Percentiles rank a stretch among this genome's conserved stretches.
Evolutionary conservation across 495 filamentous ascomycete genomes (phyloP).

Genomic region (Aspergillus bertholletiae): DNA sequence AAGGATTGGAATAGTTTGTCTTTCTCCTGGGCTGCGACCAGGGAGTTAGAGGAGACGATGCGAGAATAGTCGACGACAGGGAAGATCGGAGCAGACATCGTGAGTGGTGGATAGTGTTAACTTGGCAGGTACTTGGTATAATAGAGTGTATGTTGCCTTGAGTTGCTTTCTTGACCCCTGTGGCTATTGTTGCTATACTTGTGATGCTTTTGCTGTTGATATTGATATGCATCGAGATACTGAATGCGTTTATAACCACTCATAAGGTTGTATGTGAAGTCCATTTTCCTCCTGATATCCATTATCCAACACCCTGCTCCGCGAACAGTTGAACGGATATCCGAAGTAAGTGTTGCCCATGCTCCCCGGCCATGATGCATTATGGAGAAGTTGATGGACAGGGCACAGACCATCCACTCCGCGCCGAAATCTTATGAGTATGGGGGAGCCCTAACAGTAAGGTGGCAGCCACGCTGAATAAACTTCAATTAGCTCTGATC

Average conservation of each 20-base stretch:
- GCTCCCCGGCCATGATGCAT: background rate
- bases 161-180: background rate
- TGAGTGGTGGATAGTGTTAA: background rate
- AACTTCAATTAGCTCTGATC: background rate
- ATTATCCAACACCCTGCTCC: background rate
- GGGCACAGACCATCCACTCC: background rate
- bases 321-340: background rate
- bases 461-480: background rate
- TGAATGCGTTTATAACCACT: background rate
- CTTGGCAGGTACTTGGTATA: background rate
- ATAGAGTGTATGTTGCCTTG: background rate
- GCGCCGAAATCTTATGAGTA: background rate
- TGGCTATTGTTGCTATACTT: background rate
- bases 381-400: background rate
- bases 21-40: background rate
- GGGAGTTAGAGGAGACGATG: background rate
- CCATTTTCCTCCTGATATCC: background rate
- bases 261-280: background rate
- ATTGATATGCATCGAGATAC: background rate
- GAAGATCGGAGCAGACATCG: background rate
- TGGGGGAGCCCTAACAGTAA: background rate
- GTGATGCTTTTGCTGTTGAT: background rate
- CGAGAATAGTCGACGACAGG: background rate
- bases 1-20: slow-evolving; percentile 3
- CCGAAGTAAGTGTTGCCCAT: background rate